Evolutionary conservation across 169 alveolate species (phyloP).

Genomic region (Eimeria falciformis): DNA sequence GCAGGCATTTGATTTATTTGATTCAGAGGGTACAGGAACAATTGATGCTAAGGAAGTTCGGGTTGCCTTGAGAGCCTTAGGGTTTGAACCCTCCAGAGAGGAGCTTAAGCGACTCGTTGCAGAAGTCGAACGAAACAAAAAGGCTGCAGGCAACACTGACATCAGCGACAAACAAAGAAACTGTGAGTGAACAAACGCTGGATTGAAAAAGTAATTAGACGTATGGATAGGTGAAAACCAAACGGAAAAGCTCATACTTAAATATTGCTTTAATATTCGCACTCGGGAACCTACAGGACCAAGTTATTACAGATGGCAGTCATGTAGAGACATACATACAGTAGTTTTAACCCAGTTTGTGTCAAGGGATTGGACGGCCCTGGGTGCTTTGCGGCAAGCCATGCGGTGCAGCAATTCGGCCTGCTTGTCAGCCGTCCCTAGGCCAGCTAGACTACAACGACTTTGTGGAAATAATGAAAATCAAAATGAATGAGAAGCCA

Average conservation of each 20-base stretch:
- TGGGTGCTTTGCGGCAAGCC: neutral
- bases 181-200: neutral
- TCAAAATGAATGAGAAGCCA: conserved; percentile 73
- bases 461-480: conserved; percentile 68
- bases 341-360: too few relatives aligned
- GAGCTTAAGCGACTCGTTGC: conserved; percentile 86
- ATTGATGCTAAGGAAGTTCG: conserved; percentile 97
- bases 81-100: conserved; percentile 98
- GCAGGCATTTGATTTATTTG: conserved; percentile 98
- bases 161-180: conserved; percentile 45
- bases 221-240: too few relatives aligned
- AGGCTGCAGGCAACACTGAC: conserved; percentile 38
- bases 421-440: conserved; percentile 46
- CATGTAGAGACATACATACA: too few relatives aligned
- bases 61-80: conserved; percentile 98
- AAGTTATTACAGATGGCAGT: too few relatives aligned
- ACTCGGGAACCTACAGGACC: too few relatives aligned
- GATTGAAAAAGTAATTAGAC: neutral
- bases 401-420: conserved; percentile 47
- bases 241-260: too few relatives aligned
- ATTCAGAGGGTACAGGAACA: conserved; percentile 91
- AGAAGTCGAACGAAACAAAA: conserved; percentile 79
- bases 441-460: conserved; percentile 76
- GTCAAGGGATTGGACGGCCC: too few relatives aligned
- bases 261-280: too few relatives aligned